These are phyloP conservation scores for Gillenia trifoliata DNA, from an alignment of 306 rosid species.

Conservation along the genomic window DNA sequence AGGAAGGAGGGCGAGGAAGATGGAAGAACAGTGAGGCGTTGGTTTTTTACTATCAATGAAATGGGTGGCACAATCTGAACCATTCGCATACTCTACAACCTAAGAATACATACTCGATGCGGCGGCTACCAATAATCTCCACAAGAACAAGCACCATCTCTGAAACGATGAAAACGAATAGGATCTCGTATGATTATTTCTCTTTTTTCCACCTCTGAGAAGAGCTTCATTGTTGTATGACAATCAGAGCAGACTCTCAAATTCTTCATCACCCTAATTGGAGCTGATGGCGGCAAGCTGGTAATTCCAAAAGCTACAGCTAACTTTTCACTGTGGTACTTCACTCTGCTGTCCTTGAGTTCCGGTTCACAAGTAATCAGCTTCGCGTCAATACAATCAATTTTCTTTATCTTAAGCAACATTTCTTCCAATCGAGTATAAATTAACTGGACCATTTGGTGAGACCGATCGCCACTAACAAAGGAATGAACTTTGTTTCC, in stretches of 20 bases:
- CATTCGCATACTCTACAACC: too few species aligned
- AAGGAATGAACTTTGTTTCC: slow-evolving; percentile 47
- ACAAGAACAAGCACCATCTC: slow-evolving; percentile 58
- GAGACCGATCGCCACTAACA: slow-evolving; percentile 46
- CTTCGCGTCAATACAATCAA: background rate
- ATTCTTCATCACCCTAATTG: slow-evolving; percentile 63
- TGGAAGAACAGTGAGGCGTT: too few species aligned
- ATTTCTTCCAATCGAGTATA: slow-evolving; percentile 37
- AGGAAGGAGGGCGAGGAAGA: too few species aligned
- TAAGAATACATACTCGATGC: background rate
- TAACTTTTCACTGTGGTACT: slow-evolving; percentile 57
- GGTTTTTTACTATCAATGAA: too few species aligned
- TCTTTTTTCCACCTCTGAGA: slow-evolving; percentile 46
- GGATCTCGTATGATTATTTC: slow-evolving; percentile 54
- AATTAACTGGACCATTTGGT: slow-evolving; percentile 34
- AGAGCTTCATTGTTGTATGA: slow-evolving; percentile 48
- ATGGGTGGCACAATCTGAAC: too few species aligned
- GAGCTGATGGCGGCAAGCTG: slow-evolving; percentile 45
- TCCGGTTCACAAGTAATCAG: slow-evolving; percentile 20
- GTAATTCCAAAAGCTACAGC: slow-evolving; percentile 58
- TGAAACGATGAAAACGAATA: slow-evolving; percentile 54
- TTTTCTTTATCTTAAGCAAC: slow-evolving; percentile 30
- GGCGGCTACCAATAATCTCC: slow-evolving; percentile 51
- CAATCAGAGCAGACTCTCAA: slow-evolving; percentile 57
- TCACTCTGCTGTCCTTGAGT: background rate